phyloP scores from a whole-genome alignment of 2,329 filamentous ascomycete species.

The Calonectria naviculata region DNA sequence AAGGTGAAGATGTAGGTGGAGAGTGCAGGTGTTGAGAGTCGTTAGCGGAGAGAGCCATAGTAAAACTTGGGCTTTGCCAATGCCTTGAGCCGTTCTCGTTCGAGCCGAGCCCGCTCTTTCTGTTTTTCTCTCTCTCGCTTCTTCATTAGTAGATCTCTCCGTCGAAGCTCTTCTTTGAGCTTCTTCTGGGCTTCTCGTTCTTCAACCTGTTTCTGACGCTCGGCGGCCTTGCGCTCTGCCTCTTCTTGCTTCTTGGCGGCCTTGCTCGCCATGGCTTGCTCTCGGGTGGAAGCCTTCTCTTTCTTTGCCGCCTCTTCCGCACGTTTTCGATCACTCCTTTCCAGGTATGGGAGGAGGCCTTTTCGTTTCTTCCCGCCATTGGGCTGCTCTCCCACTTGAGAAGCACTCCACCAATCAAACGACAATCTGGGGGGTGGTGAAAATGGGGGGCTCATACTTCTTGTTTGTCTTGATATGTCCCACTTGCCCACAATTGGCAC shows the following conservation, averaged over 20 bases:
- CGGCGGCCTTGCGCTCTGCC: conserved; percentile 28
- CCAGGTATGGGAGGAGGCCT: conserved; percentile 32
- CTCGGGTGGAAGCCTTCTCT: conserved; percentile 27
- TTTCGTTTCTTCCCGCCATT: conserved; percentile 31
- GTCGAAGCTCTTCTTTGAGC: conserved; percentile 33
- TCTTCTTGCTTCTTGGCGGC: conserved; percentile 29
- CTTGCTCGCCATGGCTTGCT: conserved; percentile 20
- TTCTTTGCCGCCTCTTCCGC: conserved; percentile 18
- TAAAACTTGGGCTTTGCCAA: conserved; percentile 32
- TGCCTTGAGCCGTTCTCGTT: conserved; percentile 29
- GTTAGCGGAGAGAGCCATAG: conserved; percentile 34
- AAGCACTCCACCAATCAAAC: conserved; percentile 48
- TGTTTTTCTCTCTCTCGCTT: conserved; percentile 27
- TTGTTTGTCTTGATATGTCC: conserved; percentile 99
- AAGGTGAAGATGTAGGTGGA: conserved; percentile 17
- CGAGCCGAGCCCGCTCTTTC: conserved; percentile 6
- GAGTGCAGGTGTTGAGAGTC: conserved; percentile 11
- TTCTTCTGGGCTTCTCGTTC: conserved; percentile 27
- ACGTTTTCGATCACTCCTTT: conserved; percentile 33
- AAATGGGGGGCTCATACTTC: conserved; percentile 72
- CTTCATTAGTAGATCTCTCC: conserved; percentile 24
- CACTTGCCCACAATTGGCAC: conserved; percentile 95
- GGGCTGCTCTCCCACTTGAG: conserved; percentile 25
- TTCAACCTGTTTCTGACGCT: conserved; percentile 27
- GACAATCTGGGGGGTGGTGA: conserved; percentile 41